phyloP scores from a whole-genome alignment of 768 basidiomycete species.

The Mrakia blollopis region DNA sequence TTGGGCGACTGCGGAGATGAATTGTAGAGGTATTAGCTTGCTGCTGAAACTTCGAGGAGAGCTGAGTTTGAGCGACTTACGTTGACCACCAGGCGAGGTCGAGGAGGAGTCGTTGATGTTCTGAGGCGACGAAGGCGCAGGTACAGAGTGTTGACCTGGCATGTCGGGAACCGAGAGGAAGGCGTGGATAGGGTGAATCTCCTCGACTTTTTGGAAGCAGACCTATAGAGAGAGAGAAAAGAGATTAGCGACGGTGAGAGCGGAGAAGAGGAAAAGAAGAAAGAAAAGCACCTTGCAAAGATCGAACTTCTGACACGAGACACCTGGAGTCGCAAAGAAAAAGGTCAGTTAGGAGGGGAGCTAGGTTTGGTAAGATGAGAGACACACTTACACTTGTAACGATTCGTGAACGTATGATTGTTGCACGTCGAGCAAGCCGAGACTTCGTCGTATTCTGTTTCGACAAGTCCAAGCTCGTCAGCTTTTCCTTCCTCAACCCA shows the following conservation, averaged over 20 bases:
- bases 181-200: slow-evolving; percentile 81
- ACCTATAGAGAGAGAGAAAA: slow-evolving; percentile 39
- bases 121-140: background rate
- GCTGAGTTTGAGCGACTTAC: background rate
- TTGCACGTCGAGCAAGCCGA: slow-evolving; percentile 78
- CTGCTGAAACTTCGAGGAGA: background rate
- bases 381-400: slow-evolving; percentile 64
- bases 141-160: slow-evolving; percentile 37
- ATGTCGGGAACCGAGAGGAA: slow-evolving; percentile 76
- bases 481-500: background rate
- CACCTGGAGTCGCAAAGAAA: slow-evolving; percentile 39
- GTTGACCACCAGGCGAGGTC: background rate
- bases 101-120: background rate
- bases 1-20: slow-evolving; percentile 57
- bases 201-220: slow-evolving; percentile 75
- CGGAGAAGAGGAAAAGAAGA: too few species aligned
- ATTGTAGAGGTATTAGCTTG: background rate
- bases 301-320: slow-evolving; percentile 70
- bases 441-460: slow-evolving; percentile 68
- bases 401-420: slow-evolving; percentile 55
- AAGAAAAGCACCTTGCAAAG: slow-evolving; percentile 54
- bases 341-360: background rate
- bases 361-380: background rate
- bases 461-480: background rate
- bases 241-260: background rate